Evolutionary conservation across 169 alveolate genomes (phyloP), one percentile per base, ranked within the genome.

Genomic region (Eimeria sp.): DNA sequence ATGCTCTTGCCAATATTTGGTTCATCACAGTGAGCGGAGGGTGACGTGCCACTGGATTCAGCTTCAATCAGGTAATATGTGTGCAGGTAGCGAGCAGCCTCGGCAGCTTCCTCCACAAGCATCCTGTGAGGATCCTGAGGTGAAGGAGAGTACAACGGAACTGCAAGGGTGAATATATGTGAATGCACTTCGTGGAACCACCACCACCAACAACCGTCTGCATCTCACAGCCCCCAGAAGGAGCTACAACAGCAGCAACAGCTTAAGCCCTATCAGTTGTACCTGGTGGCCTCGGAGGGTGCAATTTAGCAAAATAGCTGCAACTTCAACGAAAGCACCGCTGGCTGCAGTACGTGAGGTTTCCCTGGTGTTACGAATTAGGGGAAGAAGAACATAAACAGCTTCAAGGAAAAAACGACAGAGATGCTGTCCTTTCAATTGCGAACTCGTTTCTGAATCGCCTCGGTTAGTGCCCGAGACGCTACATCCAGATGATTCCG

Each of bases 271-370:
- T 25, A 40, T 22, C 75, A 30, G 20, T 18, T 58, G 47, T 82
- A 92, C 96, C 92, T 92, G 96, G 58, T 18, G 63, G 70, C 96
- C 86, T 49, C 96, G 96, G 16, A 92, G 92, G 65, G 96, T 78
- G 87, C 96, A 92, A 25, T 43, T 80, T 63, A 54, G 73, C 76
- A 92, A 40, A 92, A 84, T 47, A 49, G 96, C 61, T 22, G 58
- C 80, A 67, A 63, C 86, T 11, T 61, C 86, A 61, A 67, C 86
- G 78, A 76, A 58, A 30, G 91, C 73, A 30, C 67, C 30, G 22
- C 67, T 58, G 7, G 65, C 70, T 76, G 25, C 13, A 18, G 86
- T 22, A 30, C 54, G 58, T 10, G 43, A 34, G 10, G 67, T 25
- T 47, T 45, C 93, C 93, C 61, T 30, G 43, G 67, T 13, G 30